Evolutionary conservation across 2,329 filamentous ascomycete genomes (phyloP).

Genomic region (Cladophialophora immunda): DNA sequence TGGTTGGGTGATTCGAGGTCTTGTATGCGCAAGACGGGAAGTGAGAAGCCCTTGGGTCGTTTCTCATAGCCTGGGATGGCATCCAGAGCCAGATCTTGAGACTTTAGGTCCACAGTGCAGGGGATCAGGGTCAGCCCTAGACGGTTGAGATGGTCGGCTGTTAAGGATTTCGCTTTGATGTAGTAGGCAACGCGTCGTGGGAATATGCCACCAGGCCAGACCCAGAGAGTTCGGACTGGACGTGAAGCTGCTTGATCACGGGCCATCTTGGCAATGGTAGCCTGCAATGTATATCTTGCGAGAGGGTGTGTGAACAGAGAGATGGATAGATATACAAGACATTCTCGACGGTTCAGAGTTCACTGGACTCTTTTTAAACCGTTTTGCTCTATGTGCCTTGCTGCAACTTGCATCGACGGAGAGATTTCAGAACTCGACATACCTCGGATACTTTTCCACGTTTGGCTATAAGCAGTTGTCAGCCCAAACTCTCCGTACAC

Average conservation of each 20-base stretch:
- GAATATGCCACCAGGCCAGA: slow-evolving; percentile 12
- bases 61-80: slow-evolving; percentile 11
- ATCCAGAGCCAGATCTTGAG: slow-evolving; percentile 11
- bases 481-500: no score
- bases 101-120: slow-evolving; percentile 9
- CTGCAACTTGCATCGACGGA: slow-evolving; percentile 4
- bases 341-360: slow-evolving; percentile 10
- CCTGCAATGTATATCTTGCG: slow-evolving; percentile 5
- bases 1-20: slow-evolving; percentile 9
- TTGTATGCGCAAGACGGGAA: slow-evolving; percentile 12
- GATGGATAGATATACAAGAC: slow-evolving; percentile 7
- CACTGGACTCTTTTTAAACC: background rate
- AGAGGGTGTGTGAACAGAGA: slow-evolving; percentile 8
- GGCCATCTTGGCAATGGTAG: slow-evolving; percentile 9
- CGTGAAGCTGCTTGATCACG: slow-evolving; percentile 11
- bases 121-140: slow-evolving; percentile 9
- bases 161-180: slow-evolving; percentile 9
- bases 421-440: slow-evolving; percentile 11
- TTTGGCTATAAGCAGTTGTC: slow-evolving; percentile 7
- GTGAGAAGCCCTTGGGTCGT: slow-evolving; percentile 10
- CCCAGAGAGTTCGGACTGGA: slow-evolving; percentile 10
- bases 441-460: background rate
- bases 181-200: slow-evolving; percentile 11
- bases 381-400: slow-evolving; percentile 10
- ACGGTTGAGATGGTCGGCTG: slow-evolving; percentile 10